phyloP scores from a whole-genome alignment of 768 basidiomycete species.

The Xerocomus potaroensis region DNA sequence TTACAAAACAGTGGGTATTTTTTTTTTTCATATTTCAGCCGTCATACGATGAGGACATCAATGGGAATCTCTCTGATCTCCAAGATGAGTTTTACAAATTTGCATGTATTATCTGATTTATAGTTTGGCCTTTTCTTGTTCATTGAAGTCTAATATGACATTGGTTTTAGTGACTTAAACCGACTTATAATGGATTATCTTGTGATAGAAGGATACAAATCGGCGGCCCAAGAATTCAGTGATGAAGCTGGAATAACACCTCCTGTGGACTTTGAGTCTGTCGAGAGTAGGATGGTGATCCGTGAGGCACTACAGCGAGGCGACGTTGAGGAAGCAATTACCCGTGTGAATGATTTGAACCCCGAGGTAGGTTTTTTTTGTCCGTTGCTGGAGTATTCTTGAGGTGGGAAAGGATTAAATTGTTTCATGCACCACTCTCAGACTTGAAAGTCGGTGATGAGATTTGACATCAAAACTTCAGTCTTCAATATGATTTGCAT shows the following conservation, averaged over 20 bases:
- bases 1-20: constrained; percentile 82
- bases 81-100: constrained; percentile 62
- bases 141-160: constrained; percentile 16
- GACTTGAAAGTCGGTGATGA: constrained; percentile 78
- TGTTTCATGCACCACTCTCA: constrained; percentile 99
- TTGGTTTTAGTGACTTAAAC: constrained; percentile 76
- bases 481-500: constrained; percentile 87
- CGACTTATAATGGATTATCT: constrained; percentile 96
- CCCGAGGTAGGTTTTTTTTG: constrained; percentile 78
- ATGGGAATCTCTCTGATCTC: constrained; percentile 99
- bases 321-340: constrained; percentile 92
- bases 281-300: constrained; percentile 92
- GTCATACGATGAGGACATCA: constrained; percentile 61
- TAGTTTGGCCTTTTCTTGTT: constrained; percentile 23
- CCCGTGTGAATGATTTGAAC: constrained; percentile 92
- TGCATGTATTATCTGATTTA: constrained; percentile 88
- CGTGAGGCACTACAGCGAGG: constrained; percentile 92
- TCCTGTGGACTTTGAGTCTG: constrained; percentile 85
- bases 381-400: constrained; percentile 1
- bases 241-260: constrained; percentile 76
- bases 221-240: constrained; percentile 92
- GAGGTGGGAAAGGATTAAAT: constrained; percentile 69
- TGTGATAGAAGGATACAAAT: constrained; percentile 95
- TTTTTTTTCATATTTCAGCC: constrained; percentile 7
- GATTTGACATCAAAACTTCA: constrained; percentile 76